Evolutionary conservation across 441 rosid species (phyloP).

Genomic region (Raphanus hybrid): DNA sequence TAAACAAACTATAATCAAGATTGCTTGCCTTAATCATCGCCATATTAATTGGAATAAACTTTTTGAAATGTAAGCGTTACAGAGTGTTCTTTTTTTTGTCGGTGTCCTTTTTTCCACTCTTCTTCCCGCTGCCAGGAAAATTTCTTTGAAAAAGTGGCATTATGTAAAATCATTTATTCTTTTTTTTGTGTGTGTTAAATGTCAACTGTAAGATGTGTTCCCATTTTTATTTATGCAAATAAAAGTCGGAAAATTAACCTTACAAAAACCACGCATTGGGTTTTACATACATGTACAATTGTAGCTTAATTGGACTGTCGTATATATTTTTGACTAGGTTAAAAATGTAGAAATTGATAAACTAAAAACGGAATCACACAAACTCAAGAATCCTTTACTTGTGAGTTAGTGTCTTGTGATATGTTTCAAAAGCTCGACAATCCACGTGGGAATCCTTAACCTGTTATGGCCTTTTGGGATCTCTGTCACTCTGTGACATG

Average conservation of each 20-base stretch:
- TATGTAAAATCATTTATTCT: not conserved
- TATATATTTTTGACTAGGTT: not conserved
- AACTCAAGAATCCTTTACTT: slow-evolving; percentile 6
- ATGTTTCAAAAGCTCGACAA: slow-evolving; percentile 11
- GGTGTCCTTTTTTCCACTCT: slow-evolving; percentile 8
- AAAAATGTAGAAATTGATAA: not conserved
- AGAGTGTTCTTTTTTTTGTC: not conserved
- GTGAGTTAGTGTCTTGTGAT: not conserved
- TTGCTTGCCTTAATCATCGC: not conserved
- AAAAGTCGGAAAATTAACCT: not conserved
- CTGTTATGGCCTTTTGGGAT: not conserved
- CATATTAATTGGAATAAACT: slow-evolving; percentile 14
- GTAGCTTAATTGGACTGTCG: not conserved
- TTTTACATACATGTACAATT: not conserved
- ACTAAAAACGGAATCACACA: not conserved
- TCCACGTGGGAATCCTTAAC: slow-evolving; percentile 4
- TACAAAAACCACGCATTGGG: not conserved
- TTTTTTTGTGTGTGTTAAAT: not conserved
- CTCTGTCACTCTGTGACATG: not conserved
- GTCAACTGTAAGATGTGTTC: not conserved
- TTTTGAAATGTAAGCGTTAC: slow-evolving; percentile 17
- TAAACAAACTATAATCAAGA: too few relatives aligned
- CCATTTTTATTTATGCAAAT: not conserved
- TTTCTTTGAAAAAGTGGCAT: slow-evolving; percentile 18
- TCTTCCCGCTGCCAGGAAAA: not conserved